Evolutionary conservation across 306 rosid species (phyloP).

Genomic region (Castanopsis chinensis): DNA sequence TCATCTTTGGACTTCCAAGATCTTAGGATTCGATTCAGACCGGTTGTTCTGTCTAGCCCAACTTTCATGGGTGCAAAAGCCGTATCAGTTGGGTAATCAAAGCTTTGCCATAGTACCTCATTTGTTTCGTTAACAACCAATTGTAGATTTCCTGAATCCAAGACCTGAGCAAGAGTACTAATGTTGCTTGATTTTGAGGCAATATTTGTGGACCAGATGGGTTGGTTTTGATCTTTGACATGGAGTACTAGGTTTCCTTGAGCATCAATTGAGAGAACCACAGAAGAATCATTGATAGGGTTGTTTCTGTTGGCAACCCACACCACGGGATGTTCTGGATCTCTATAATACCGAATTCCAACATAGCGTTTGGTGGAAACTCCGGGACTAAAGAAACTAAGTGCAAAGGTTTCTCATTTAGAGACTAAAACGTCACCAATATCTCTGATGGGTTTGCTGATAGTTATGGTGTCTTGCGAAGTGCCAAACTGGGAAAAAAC

Average conservation of each 20-base stretch:
- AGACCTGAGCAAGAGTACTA: slow-evolving; percentile 3
- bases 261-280: slow-evolving; percentile 24
- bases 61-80: slow-evolving; percentile 39
- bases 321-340: slow-evolving; percentile 36
- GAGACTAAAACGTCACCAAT: slow-evolving; percentile 53
- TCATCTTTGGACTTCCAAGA: slow-evolving; percentile 36
- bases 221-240: not conserved
- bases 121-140: not conserved
- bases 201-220: slow-evolving; percentile 18
- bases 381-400: slow-evolving; percentile 61
- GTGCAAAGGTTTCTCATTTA: slow-evolving; percentile 38
- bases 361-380: slow-evolving; percentile 39
- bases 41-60: slow-evolving; percentile 32
- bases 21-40: slow-evolving; percentile 25
- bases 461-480: slow-evolving; percentile 25
- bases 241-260: slow-evolving; percentile 33
- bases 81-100: slow-evolving; percentile 42
- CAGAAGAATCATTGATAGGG: slow-evolving; percentile 10
- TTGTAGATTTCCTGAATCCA: slow-evolving; percentile 24
- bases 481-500: not conserved
- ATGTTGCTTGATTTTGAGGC: not conserved
- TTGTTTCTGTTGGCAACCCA: slow-evolving; percentile 70
- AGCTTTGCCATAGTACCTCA: slow-evolving; percentile 46
- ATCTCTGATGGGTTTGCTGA: slow-evolving; percentile 37
- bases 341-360: slow-evolving; percentile 61